A percentile compares a stretch with the other conserved stretches of the same genome.
phyloP scores from a whole-genome alignment of 2,329 filamentous ascomycete genomes.

The Fusarium sp. region DNA sequence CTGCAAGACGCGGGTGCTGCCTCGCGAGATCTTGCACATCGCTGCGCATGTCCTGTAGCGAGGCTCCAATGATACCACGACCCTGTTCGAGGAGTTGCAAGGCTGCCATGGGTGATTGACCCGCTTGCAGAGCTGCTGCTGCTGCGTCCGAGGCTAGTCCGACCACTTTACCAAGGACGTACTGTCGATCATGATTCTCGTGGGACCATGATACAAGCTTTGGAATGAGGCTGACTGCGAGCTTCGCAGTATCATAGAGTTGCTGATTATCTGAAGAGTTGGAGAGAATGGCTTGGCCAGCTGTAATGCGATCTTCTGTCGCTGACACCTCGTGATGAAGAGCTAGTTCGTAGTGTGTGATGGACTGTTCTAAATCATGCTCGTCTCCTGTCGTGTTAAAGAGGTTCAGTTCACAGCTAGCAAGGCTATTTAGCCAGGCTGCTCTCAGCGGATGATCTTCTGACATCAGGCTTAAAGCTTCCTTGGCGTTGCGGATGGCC shows the following conservation, averaged over 20 bases:
- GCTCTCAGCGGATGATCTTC: background rate
- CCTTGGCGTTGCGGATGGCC: background rate
- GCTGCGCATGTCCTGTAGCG: background rate
- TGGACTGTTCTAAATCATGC: background rate
- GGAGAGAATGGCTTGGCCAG: background rate
- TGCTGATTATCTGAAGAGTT: background rate
- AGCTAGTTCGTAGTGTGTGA: background rate
- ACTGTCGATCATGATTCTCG: background rate
- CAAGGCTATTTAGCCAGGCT: background rate
- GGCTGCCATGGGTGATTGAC: background rate
- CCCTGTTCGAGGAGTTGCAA: background rate
- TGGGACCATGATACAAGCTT: background rate
- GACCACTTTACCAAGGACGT: background rate
- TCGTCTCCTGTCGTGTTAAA: background rate
- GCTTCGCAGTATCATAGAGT: background rate
- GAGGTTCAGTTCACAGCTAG: background rate
- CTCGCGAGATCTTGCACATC: background rate
- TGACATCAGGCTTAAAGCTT: background rate
- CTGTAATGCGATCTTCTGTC: background rate
- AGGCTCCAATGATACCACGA: background rate
- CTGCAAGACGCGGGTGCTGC: accelerated
- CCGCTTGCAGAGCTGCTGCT: background rate
- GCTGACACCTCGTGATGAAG: background rate
- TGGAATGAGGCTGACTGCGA: background rate
- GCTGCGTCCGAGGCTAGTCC: background rate